A percentile compares a stretch with the other conserved stretches of the same genome.
Conservation (phyloP, 768 basidiomycete species). For the Suillus discolor region DNA sequence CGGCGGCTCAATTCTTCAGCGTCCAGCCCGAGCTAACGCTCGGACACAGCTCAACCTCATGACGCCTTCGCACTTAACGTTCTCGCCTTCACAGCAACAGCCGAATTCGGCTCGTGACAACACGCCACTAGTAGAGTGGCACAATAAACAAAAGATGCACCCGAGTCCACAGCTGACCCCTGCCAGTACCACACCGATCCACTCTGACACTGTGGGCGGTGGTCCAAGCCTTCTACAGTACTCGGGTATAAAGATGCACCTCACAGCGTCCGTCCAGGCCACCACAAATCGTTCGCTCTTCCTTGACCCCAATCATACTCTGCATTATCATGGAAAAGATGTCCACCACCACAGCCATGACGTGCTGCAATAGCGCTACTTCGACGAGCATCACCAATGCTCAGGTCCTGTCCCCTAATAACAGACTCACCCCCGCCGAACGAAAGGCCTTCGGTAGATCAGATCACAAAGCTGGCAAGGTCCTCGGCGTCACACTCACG, state of each 20-base stretch:
- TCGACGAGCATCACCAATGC: background rate
- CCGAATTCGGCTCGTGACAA: no score
- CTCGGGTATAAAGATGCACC: background rate
- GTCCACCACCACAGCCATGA: background rate
- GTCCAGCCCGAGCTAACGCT: no score
- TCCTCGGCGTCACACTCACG: slow-evolving; percentile 21
- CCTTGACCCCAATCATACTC: background rate
- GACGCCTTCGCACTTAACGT: no score
- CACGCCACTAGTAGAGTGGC: no score
- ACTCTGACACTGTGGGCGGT: background rate
- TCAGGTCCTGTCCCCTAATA: slow-evolving; percentile 7
- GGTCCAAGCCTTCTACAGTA: background rate
- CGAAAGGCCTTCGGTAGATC: slow-evolving; percentile 15
- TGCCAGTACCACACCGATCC: background rate
- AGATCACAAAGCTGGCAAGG: slow-evolving; percentile 15
- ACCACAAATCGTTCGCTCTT: background rate
- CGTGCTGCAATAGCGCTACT: background rate
- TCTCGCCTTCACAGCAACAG: no score
- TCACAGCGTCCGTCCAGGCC: background rate
- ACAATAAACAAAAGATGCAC: background rate
- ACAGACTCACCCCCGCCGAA: slow-evolving; percentile 11
- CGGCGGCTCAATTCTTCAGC: no score
- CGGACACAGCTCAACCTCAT: no score
- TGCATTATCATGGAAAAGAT: background rate
- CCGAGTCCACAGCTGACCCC: background rate